A percentile compares a stretch with the other conserved stretches of the same genome.
phyloP scores from a whole-genome alignment of 2,329 filamentous ascomycete genomes.

The Paraphaeosphaeria sporulosa region DNA sequence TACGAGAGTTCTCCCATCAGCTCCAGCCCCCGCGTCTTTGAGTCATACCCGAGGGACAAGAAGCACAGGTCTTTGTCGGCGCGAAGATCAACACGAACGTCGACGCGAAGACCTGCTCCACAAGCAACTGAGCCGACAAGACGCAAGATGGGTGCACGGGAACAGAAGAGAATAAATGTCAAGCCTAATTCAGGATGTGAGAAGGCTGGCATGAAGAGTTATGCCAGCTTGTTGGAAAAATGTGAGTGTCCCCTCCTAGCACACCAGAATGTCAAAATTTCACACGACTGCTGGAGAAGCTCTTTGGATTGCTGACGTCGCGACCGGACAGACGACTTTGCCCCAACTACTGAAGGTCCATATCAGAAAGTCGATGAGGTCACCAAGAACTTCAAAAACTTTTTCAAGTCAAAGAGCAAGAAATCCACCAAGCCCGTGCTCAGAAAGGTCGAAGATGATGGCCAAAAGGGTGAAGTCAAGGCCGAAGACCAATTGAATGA shows the following conservation, averaged over 20 bases:
- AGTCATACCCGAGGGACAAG: background rate
- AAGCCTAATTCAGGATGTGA: slow-evolving; percentile 35
- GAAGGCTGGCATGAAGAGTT: slow-evolving; percentile 65
- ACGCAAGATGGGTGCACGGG: slow-evolving; percentile 17
- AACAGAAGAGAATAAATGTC: slow-evolving; percentile 33
- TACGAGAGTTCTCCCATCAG: background rate
- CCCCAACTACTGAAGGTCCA: slow-evolving; percentile 68
- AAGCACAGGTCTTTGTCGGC: background rate
- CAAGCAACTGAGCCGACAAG: background rate
- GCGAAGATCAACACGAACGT: background rate
- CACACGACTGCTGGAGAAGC: background rate
- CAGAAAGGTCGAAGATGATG: slow-evolving; percentile 52
- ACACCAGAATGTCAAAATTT: background rate
- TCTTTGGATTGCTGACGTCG: background rate
- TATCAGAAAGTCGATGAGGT: slow-evolving; percentile 62
- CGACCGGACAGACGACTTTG: slow-evolving; percentile 55
- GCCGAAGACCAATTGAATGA: slow-evolving; percentile 74
- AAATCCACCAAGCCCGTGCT: slow-evolving; percentile 51
- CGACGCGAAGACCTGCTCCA: background rate
- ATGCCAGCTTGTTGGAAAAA: slow-evolving; percentile 67
- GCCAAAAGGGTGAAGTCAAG: slow-evolving; percentile 59
- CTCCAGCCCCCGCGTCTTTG: background rate
- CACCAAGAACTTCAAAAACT: slow-evolving; percentile 29
- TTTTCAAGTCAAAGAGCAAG: slow-evolving; percentile 56
- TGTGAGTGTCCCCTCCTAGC: slow-evolving; percentile 39